phyloP scores from a whole-genome alignment of 1,139 yeast species.

The Yarrowia galli region DNA sequence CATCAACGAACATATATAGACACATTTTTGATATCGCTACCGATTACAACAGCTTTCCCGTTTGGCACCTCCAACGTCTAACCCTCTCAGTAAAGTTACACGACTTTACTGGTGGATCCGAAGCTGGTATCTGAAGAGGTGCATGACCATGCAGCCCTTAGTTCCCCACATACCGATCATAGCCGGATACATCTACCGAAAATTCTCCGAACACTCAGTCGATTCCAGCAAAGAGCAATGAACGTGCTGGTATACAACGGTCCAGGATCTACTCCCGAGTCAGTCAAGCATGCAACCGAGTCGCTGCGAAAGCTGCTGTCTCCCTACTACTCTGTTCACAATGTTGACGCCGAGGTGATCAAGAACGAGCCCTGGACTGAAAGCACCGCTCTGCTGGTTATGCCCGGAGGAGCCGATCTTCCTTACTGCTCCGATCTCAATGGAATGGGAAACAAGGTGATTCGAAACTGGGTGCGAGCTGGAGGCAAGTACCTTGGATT shows the following conservation, averaged over 20 bases:
- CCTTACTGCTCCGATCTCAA: slow-evolving; percentile 77
- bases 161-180: slow-evolving; percentile 31
- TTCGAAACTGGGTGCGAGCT: slow-evolving; percentile 67
- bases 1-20: too few relatives aligned
- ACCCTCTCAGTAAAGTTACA: neutral
- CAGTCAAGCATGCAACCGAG: slow-evolving; percentile 83
- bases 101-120: neutral
- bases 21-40: too few relatives aligned
- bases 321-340: slow-evolving; percentile 85
- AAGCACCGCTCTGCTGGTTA: slow-evolving; percentile 77
- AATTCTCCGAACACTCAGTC: slow-evolving; percentile 34
- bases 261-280: slow-evolving; percentile 85
- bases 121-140: neutral
- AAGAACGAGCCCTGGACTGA: slow-evolving; percentile 86
- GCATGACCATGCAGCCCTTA: slow-evolving; percentile 20
- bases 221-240: slow-evolving; percentile 54
- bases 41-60: too few relatives aligned
- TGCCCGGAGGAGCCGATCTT: slow-evolving; percentile 97
- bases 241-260: slow-evolving; percentile 83
- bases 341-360: slow-evolving; percentile 69
- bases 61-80: neutral
- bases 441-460: slow-evolving; percentile 69
- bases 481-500: slow-evolving; percentile 89
- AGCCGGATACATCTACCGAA: slow-evolving; percentile 29
- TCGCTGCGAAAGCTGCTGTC: slow-evolving; percentile 77